Evolutionary conservation across 768 basidiomycete genomes (phyloP), one percentile per base, ranked within the genome.

Genomic region (Boletales sp.): DNA sequence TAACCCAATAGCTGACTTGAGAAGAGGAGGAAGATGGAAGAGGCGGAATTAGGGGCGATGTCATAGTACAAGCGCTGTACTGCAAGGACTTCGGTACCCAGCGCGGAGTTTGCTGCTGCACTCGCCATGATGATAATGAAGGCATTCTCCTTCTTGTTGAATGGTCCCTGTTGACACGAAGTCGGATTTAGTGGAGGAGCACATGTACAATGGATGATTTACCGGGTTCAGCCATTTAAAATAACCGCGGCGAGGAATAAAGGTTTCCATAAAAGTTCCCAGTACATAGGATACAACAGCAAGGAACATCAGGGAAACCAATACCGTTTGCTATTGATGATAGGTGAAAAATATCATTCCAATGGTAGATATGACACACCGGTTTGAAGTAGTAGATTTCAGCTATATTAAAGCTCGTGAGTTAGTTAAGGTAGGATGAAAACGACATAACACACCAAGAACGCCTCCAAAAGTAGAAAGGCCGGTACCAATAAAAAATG

Each of bases 321-420:
- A 29, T 18, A 81, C 71, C 0, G 77, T 80, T 78, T 80, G 78
- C 79, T 80, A 40, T 8, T 17, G 34, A 48, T 19, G 5, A 36
- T 19, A 18, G 45, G 0, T 47, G 12, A 15, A 15, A 39, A 13
- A 43, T 66, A 27, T 9, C 24, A 24, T 36, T 9, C 12, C 40
- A 35, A 35, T 9, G 35, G 12, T 9, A 9, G n/a, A 40, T 6
- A 11, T 19, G 13, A 44, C 59, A 43, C 52, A 78, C 79, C 8
- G 79, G 79, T 61, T 82, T 81, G 66, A 80, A 82, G 56, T 82
- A 82, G 58, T 81, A 81, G 36, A 81, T 81, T 52, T 82, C 73
- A n/a, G 79, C 78, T 79, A 49, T 36, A 44, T 41, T 31, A 35
- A 30, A 31, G 40, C n/a, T n/a, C n/a, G 54, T 57, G 24, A 47